Conservation (phyloP, 139 green algal species). For the Micromonas commoda region DNA sequence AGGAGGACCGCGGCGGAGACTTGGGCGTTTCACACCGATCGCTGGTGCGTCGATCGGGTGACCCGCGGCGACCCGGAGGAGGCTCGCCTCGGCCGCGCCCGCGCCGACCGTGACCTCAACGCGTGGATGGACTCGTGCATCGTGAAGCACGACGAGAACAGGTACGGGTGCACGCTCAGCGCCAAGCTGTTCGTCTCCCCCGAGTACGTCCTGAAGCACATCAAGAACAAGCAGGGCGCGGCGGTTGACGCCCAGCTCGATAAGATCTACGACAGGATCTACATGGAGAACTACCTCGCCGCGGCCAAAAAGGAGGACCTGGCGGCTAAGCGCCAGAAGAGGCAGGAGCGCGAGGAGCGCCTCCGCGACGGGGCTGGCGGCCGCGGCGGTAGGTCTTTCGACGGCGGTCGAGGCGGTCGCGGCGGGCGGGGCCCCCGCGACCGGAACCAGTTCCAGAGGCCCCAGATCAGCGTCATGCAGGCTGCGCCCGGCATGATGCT, state of each 20-base stretch:
- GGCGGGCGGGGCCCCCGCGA: neutral
- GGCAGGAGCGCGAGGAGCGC: neutral
- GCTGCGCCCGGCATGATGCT: constrained; percentile 2
- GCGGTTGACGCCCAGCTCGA: neutral
- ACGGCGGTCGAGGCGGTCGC: neutral
- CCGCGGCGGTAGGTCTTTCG: neutral
- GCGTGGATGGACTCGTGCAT: constrained; percentile 18
- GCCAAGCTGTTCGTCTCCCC: constrained; percentile 14
- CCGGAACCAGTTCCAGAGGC: neutral
- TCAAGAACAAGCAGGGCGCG: constrained; percentile 6
- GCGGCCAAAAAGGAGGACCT: neutral
- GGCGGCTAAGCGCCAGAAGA: neutral
- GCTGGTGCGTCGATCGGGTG: neutral
- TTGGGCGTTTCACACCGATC: neutral
- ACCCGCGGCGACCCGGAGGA: neutral
- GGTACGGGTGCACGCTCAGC: constrained; percentile 19
- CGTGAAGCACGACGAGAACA: constrained; percentile 3
- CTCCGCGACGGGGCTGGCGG: neutral
- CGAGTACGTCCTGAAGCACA: constrained; percentile 16
- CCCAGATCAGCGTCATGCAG: neutral
- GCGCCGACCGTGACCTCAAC: neutral
- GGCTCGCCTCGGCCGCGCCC: neutral
- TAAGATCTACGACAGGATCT: neutral
- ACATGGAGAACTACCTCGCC: constrained; percentile 2
- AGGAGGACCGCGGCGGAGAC: too few species aligned